phyloP scores from a whole-genome alignment of 176 grass and related monocot species.

The Chrysopogon serrulatus region DNA sequence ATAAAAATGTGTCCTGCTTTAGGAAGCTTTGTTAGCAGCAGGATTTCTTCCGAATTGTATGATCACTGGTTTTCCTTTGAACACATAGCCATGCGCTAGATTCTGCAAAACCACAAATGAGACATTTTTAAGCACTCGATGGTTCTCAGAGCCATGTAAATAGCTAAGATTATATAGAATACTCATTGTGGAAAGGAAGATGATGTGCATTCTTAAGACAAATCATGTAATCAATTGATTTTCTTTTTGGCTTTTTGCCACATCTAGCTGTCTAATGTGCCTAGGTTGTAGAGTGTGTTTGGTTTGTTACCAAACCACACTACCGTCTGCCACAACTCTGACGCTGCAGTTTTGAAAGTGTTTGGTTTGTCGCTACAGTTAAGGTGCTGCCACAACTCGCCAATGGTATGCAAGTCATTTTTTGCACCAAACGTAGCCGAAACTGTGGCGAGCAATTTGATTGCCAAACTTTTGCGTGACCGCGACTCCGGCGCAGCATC shows the following conservation, averaged over 20 bases:
- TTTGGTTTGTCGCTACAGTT: too few species aligned
- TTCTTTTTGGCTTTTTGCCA: not conserved
- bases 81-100: constrained; percentile 80
- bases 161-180: not conserved
- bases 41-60: constrained; percentile 93
- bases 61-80: constrained; percentile 90
- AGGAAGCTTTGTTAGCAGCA: constrained; percentile 58
- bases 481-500: too few species aligned
- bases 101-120: constrained; percentile 57
- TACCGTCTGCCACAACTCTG: too few species aligned
- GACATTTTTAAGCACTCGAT: not conserved
- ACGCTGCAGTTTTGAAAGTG: too few species aligned
- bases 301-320: too few species aligned
- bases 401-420: too few species aligned
- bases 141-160: not conserved
- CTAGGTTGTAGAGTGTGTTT: too few species aligned
- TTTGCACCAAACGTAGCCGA: too few species aligned
- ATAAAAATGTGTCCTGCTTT: not conserved
- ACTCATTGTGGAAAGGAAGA: not conserved
- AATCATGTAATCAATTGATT: not conserved
- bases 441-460: too few species aligned
- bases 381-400: too few species aligned
- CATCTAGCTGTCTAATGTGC: not conserved
- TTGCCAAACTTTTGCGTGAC: too few species aligned
- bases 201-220: not conserved